Base-by-base conservation (phyloP, 768 basidiomycete genomes). In the Leccinum uliginosum region DNA sequence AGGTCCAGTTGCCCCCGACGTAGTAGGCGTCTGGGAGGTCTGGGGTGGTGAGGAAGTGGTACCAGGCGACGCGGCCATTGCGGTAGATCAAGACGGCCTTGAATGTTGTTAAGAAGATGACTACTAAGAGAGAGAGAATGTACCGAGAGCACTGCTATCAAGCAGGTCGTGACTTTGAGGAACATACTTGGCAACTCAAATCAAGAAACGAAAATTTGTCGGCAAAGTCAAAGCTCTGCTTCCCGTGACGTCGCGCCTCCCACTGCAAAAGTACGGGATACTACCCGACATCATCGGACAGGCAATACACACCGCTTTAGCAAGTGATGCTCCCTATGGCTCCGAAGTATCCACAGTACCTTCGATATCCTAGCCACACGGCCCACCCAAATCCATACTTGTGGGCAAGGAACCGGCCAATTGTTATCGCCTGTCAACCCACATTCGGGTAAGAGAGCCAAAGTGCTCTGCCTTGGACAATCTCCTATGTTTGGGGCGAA, bases 11-110 rank as follows among this genome's bases (percentile, higher is more conserved):
- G 1, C 84, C 85, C 5, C 73, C 73, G 5, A 72, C 71, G 58
- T 83, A 79, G 67, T 85, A 83, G 3, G 77, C 80, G 3, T 59
- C 60, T 6, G 85, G 80, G 21, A 83, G 75, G 2, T 71, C 52
- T n/a, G 80, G 73, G 32, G 70, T 69, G 23, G 64, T 65, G 51
- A 85, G 54, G 27, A 83, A 71, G 43, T 68, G 58, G 63, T 82
- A 76, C 56, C 71, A 73, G 26, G 69, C 59, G n/a, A 77, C 55
- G 24, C 69, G 70, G 21, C 76, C 78, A 53, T 70, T 80, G 46
- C 80, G 76, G 66, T 78, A 84, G 58, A 74, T 57, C 48, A 79
- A 60, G 30, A 76, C 44, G 21, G 76, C 74, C 83, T 84, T 17
- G 24, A 2, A 27, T 15, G 19, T 1, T 8, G 40, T 26, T 46